Base-by-base conservation (phyloP, 345 rosid species). In the Euphorbia peplus region DNA sequence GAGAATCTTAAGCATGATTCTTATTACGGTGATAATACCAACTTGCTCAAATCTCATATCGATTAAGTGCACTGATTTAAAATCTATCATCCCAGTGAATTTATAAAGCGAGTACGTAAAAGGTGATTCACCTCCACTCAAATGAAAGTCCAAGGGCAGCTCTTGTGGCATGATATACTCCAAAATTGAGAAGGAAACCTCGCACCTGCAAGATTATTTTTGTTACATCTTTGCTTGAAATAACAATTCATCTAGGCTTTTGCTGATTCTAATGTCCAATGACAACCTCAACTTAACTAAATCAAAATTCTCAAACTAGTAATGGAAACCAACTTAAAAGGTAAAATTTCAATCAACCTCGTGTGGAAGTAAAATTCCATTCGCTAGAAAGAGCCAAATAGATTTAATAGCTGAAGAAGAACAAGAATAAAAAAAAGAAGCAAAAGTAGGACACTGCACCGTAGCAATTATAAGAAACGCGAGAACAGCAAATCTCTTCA, bases 391-490 rank as follows among this genome's bases (percentile, higher is more conserved):
- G 30, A 60, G 41, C n/a, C 66, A 28, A 69, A 67, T 16, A 24
- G 29, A 39, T 50, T 52, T 56, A 57, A 53, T 22, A 12, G 13
- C 14, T 37, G 47, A 39, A 57, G 47, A 22, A 32, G 16, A 32
- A 32, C 42, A 39, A 39, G n/a, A n/a, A n/a, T n/a, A n/a, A 39
- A 39, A 8, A 39, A 41, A 41, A 47, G 21, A 19, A 69, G 18
- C 26, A 29, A 47, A 67, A 66, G 66, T 18, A 46, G 50, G 69
- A 30, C 47, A 24, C 18, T 55, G 44, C 83, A 90, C 97, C 82
- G 86, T 90, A 13, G 98, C 97, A 71, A 93, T 93, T 44, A 91
- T 91, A 73, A 93, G 97, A 77, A 93, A 93, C 59, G 97, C 98
- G 37, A 89, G 90, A 57, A 91, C 86, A 10, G 96, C 88, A 80